phyloP scores from a whole-genome alignment of 2,329 filamentous ascomycete species.

The Huntiella moniliformis region DNA sequence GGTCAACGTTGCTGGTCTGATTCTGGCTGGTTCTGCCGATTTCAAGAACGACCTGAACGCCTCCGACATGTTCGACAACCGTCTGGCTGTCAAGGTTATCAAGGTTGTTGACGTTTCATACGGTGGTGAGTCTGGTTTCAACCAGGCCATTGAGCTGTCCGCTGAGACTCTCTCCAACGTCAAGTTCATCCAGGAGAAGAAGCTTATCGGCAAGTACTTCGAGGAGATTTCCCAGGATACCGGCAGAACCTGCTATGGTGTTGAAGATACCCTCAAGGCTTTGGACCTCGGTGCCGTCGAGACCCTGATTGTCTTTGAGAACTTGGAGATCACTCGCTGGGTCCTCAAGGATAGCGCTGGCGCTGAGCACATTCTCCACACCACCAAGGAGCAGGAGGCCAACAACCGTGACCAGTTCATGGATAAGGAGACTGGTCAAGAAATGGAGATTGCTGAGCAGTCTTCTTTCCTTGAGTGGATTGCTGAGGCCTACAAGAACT shows the following conservation, averaged over 20 bases:
- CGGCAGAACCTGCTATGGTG: conserved; percentile 91
- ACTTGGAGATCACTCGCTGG: conserved; percentile 87
- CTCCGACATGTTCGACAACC: conserved; percentile 90
- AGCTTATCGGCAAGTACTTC: conserved; percentile 96
- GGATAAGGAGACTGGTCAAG: conserved; percentile 87
- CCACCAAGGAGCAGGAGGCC: conserved; percentile 54
- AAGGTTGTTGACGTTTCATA: conserved; percentile 99
- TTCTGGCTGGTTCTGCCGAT: conserved; percentile 90
- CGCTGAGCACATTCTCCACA: conserved; percentile 59
- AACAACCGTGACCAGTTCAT: conserved; percentile 72
- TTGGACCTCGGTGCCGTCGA: conserved; percentile 90
- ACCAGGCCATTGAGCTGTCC: conserved; percentile 92
- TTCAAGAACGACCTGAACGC: conserved; percentile 99
- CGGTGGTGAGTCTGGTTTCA: conserved; percentile 97
- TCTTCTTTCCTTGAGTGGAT: conserved; percentile 98
- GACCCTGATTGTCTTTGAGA: conserved; percentile 90
- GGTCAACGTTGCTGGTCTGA: conserved; percentile 88
- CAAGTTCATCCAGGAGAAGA: conserved; percentile 99
- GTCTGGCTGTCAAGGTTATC: conserved; percentile 87
- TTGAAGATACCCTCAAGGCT: conserved; percentile 94
- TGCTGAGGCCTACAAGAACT: conserved; percentile 95
- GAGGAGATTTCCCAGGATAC: conserved; percentile 97
- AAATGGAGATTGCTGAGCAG: conserved; percentile 86
- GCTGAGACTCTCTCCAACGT: conserved; percentile 94
- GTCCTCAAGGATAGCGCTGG: conserved; percentile 63